Base-by-base conservation (phyloP, 345 rosid species). In the Eutrema yunnanense region DNA sequence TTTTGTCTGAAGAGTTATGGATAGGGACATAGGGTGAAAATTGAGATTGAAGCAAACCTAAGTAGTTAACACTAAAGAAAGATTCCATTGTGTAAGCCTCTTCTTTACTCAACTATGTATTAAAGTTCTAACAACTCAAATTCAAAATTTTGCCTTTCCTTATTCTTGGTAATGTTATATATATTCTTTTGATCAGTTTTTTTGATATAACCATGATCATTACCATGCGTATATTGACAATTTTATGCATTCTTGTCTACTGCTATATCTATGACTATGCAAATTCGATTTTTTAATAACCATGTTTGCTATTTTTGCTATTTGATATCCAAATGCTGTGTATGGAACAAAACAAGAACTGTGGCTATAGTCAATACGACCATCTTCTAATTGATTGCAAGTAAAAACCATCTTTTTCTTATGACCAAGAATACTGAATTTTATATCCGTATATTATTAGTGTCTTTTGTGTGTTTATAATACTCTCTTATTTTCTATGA, bases 81-180 rank as follows among this genome's bases (percentile, higher is more conserved):
- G 52, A 73, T 49, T 73, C 52, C 67, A 30, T n/a, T 56, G 67
- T 73, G 44, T 48, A 59, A 74, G 54, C 40, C 47, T 67, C 67
- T 74, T 74, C 78, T 59, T 67, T 74, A 74, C 73, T 74, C 73
- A 50, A 64, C 58, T 47, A 37, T 55, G 4, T 46, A 27, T 73
- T 65, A 73, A 72, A 74, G 62, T 50, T 59, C 47, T 73, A 59
- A 68, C 67, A 50, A 59, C 67, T 32, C 19, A 48, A 58, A 59
- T 59, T 67, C 41, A 74, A 30, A 55, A 37, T 7, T 16, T 38
- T 65, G 34, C 65, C 50, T 37, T 54, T 52, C 26, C 6, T 54
- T 54, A 36, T 55, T 65, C 29, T 56, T 48, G 57, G 43, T 73
- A 65, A 64, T 48, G 65, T 65, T 64, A 5, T 16, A 71, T 67